Base-by-base conservation (phyloP, 805 yeast genomes). In the Starmerella vitae region DNA sequence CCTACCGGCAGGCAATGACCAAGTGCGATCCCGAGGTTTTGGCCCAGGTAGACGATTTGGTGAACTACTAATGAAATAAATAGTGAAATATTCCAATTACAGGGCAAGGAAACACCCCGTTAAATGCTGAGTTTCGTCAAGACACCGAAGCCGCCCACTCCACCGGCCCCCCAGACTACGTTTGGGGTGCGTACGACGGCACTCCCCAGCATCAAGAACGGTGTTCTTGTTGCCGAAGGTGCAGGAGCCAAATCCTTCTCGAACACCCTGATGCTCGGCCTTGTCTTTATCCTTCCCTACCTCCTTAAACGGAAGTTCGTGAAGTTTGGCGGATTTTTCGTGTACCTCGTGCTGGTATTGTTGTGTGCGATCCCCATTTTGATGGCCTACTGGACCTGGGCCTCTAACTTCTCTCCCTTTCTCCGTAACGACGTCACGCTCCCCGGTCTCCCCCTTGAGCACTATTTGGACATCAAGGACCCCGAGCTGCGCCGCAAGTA, bases 141-240 rank as follows among this genome's bases (percentile, higher is more conserved):
- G 52, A 78, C 88, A 13, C 84, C 84, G 3, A 51, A 59, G 20
- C 70, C 72, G 12, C 46, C 61, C n/a, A 50, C 62, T 21, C 67
- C 57, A 32, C 67, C 70, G 8, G 56, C 63, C 25, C 56, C 71
- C 6, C 50, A 62, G 20, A 51, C 53, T 29, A 68, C 61, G 39
- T 66, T 63, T 45, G 81, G 82, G 30, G 67, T 67, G 38, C 43
- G 43, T 20, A 45, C 53, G 25, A 45, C 47, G 13, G 47, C 54
- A 64, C 71, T 56, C 36, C 93, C 93, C 20, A 66, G 86, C 6
- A 83, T 84, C 56, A 73, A 78, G 55, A 84, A 84, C 57, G 93
- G 88, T 2, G 85, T 85, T 9, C 65, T 83, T 45, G 86, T 93
- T 20, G 94, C 93, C 4, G 95, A 84, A 57, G 95, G 94, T 30